Conservation (phyloP, 2,329 filamentous ascomycete species). For the Penicillium sp. region DNA sequence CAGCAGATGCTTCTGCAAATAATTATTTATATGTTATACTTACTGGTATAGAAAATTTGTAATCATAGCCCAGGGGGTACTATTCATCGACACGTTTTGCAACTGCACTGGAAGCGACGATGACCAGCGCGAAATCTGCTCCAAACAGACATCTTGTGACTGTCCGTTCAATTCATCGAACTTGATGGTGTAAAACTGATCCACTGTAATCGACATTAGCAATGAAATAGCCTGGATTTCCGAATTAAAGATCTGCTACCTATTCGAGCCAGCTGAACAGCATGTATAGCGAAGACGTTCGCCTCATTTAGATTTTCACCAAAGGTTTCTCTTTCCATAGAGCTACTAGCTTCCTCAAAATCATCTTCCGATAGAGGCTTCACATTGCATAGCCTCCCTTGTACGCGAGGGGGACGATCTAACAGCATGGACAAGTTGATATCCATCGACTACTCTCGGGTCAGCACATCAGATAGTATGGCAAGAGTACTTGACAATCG, state of each 20-base stretch:
- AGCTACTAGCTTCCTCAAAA: slow-evolving; percentile 6
- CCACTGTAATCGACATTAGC: slow-evolving; percentile 7
- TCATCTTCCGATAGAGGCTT: slow-evolving; percentile 20
- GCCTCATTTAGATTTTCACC: not conserved
- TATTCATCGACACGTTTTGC: slow-evolving; percentile 7
- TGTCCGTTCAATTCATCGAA: slow-evolving; percentile 7
- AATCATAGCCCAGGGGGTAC: slow-evolving; percentile 15
- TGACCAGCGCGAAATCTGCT: slow-evolving; percentile 16
- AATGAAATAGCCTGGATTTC: not conserved
- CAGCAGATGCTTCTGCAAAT: no score
- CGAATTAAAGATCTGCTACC: not conserved
- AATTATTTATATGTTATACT: not conserved
- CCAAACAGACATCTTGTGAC: slow-evolving; percentile 16
- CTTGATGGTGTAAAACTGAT: slow-evolving; percentile 13
- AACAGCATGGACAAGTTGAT: slow-evolving; percentile 26
- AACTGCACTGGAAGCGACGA: slow-evolving; percentile 11
- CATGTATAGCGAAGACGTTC: slow-evolving; percentile 13
- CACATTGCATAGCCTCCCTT: slow-evolving; percentile 28
- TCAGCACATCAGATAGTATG: not conserved
- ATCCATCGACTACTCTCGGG: slow-evolving; percentile 13
- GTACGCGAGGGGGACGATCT: slow-evolving; percentile 28
- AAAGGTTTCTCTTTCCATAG: not conserved
- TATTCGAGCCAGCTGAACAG: slow-evolving; percentile 17
- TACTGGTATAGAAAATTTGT: slow-evolving; percentile 17
- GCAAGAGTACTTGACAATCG: not conserved